Conservation (phyloP, 2,329 filamentous ascomycete genomes). For the Hyphodiscus sp. region DNA sequence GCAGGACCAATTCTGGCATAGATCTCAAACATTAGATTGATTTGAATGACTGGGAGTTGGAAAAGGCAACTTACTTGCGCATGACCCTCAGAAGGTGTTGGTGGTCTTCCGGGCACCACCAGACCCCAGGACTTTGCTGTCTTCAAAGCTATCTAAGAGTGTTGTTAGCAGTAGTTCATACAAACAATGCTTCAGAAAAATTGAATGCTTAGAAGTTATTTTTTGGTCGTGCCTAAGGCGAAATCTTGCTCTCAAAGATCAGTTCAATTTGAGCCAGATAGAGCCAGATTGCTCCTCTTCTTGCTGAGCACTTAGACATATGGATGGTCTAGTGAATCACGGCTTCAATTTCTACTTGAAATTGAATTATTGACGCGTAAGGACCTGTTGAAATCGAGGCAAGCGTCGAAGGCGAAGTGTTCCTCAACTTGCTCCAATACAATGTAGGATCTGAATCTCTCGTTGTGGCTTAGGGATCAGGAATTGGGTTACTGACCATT, state of each 20-base stretch:
- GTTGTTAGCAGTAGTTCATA: not conserved
- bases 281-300: too few relatives aligned
- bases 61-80: slow-evolving; percentile 18
- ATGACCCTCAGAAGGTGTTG: slow-evolving; percentile 22
- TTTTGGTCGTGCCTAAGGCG: too few relatives aligned
- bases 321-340: not conserved
- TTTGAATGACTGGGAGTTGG: not conserved
- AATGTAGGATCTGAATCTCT: not conserved
- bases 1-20: slow-evolving; percentile 13
- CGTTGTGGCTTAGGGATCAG: not conserved
- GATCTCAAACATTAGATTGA: slow-evolving; percentile 1
- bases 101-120: slow-evolving; percentile 20
- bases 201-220: too few relatives aligned
- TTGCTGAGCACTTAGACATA: not conserved
- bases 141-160: not conserved
- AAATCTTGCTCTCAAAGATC: too few relatives aligned
- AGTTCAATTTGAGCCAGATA: too few relatives aligned
- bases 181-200: not conserved
- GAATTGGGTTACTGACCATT: not conserved
- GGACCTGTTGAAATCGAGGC: not conserved
- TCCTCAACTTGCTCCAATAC: not conserved
- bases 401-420: not conserved
- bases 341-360: not conserved
- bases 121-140: slow-evolving; percentile 17
- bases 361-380: not conserved